Base-by-base conservation (phyloP, 495 filamentous ascomycete genomes). In the Delitschia confertaspora region DNA sequence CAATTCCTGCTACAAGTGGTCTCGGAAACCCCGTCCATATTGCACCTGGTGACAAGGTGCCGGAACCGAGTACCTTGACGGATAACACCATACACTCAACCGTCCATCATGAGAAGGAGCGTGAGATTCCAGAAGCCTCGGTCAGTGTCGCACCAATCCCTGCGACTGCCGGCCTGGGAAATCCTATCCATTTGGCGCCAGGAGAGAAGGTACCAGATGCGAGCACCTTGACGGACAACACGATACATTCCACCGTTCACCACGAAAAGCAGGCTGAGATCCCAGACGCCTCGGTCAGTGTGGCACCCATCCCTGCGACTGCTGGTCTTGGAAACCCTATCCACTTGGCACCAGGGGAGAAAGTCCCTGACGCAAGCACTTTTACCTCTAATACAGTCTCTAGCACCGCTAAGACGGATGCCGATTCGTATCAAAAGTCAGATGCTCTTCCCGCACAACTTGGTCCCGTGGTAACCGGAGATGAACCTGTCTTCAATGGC, bases 371-470 rank as follows among this genome's bases (percentile, higher is more conserved):
- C 14, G 65, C 70, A 25, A 74, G 66, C 62, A 69, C 65, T 11
- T 43, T 85, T 26, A 72, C 68, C 17, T 58, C 65, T 19, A 72
- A 76, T 51, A 71, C 72, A 23, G 61, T 74, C 51, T 62, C 72
- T 29, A 74, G 66, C 44, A 69, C 72, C 35, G 84, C 84, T 37
- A 83, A 75, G 43, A 74, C 85, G 8, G 87, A 94, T 58, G 73
- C 85, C 61, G 83, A 76, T 53, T 88, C 82, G 1, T 95, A 95
- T 59, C 80, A 94, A 57, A 79, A 79, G 53, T 77, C 66, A 26
- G 65, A 65, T 43, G 65, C 74, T 46, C 57, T 55, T 42, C 58
- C 56, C 27, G 55, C 62, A 6, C 66, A 58, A 18, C 57, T 70
- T n/a, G 60, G 70, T 22, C 65, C 73, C 14, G 64, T 70, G 20